Conservation (phyloP, 495 filamentous ascomycete genomes). For the Penicillium coffeae region DNA sequence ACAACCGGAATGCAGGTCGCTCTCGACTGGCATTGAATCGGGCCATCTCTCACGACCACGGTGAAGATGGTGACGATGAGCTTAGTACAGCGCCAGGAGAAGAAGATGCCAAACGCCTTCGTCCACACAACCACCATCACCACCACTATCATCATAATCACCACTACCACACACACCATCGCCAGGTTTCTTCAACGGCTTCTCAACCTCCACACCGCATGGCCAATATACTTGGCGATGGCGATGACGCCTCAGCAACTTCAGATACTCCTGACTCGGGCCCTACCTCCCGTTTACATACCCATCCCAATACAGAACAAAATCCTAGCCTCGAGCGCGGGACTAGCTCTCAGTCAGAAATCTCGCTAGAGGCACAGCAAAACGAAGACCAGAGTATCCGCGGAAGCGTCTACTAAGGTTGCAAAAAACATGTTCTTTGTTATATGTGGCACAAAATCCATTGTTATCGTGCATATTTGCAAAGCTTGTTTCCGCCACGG, state of each 20-base stretch:
- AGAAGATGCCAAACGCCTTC: slow-evolving; percentile 21
- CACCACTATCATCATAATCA: slow-evolving; percentile 17
- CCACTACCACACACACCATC: slow-evolving; percentile 13
- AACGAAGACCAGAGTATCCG: slow-evolving; percentile 35
- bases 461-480: neutral
- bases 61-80: slow-evolving; percentile 51
- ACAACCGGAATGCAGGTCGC: neutral
- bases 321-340: too few species aligned
- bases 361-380: slow-evolving; percentile 25
- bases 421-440: too few species aligned
- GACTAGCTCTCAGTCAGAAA: too few species aligned
- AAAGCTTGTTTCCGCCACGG: neutral
- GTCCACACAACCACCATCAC: slow-evolving; percentile 23
- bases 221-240: slow-evolving; percentile 39
- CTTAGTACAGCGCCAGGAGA: slow-evolving; percentile 34
- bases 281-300: neutral
- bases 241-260: slow-evolving; percentile 21
- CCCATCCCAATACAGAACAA: neutral
- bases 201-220: slow-evolving; percentile 37
- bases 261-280: slow-evolving; percentile 8
- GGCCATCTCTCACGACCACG: slow-evolving; percentile 36
- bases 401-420: slow-evolving; percentile 35
- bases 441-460: too few species aligned
- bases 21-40: slow-evolving; percentile 10
- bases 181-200: slow-evolving; percentile 8